These are phyloP conservation scores for Letharia lupina DNA, from an alignment of 495 filamentous ascomycete genomes.

Conservation along the genomic window DNA sequence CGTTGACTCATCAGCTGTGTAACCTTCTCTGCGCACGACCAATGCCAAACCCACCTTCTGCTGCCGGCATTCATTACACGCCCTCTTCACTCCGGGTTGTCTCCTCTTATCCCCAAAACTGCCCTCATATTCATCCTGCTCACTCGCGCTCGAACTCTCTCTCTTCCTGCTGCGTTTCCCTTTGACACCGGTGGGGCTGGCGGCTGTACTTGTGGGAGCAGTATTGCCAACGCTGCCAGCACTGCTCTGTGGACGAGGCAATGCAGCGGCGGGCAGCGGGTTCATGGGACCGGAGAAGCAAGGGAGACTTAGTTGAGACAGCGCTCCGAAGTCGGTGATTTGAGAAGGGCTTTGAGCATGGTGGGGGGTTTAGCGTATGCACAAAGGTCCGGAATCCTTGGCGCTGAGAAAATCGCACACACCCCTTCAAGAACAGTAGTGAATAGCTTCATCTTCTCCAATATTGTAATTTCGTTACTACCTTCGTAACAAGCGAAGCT, in stretches of 20 bases:
- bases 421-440: too few relatives aligned
- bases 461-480: too few relatives aligned
- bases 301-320: neutral
- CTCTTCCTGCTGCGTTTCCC: slow-evolving; percentile 41
- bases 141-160: slow-evolving; percentile 66
- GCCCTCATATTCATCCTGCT: slow-evolving; percentile 55
- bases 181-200: slow-evolving; percentile 26
- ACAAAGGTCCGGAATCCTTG: too few relatives aligned
- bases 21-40: slow-evolving; percentile 10
- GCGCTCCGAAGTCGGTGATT: slow-evolving; percentile 11
- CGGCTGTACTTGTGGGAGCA: slow-evolving; percentile 7
- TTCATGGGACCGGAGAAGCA: slow-evolving; percentile 12
- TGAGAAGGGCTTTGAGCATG: neutral
- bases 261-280: slow-evolving; percentile 11
- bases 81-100: slow-evolving; percentile 71
- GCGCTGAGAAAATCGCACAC: too few relatives aligned
- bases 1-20: slow-evolving; percentile 14
- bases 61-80: slow-evolving; percentile 91
- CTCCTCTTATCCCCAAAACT: slow-evolving; percentile 52
- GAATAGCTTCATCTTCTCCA: too few relatives aligned
- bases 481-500: too few relatives aligned
- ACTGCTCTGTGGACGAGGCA: slow-evolving; percentile 16
- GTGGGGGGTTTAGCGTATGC: too few relatives aligned
- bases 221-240: slow-evolving; percentile 17
- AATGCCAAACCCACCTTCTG: slow-evolving; percentile 59